Conservation (phyloP, 139 green algal species). For the Deuterostichococcus epilithicus region DNA sequence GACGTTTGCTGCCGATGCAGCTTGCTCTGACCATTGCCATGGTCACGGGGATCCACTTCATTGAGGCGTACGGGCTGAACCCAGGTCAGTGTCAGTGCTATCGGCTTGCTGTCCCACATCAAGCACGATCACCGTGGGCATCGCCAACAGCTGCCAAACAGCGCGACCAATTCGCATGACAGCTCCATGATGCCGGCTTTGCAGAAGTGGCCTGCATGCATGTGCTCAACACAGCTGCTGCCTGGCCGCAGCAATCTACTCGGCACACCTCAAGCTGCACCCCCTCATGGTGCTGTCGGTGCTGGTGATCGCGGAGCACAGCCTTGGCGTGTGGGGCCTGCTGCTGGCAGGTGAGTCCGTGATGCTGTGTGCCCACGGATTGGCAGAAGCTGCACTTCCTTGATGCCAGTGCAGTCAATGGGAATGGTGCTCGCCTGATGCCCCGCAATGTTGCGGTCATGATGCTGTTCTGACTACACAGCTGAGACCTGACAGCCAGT, state of each 20-base stretch:
- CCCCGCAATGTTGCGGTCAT: no score
- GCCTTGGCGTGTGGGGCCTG: constrained; percentile 88
- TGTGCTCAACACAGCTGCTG: no score
- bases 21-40: constrained; percentile 83
- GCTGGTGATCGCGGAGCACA: constrained; percentile 75
- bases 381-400: neutral
- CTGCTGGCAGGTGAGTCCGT: constrained; percentile 74
- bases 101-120: neutral
- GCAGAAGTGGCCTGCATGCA: no score
- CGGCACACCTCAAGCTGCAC: constrained; percentile 89
- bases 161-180: neutral
- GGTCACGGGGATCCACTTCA: constrained; percentile 79
- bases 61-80: constrained; percentile 80
- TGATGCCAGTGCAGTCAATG: no score
- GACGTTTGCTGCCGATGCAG: constrained; percentile 13
- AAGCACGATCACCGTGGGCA: no score
- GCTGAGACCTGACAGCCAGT: neutral
- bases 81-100: constrained; percentile 14
- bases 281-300: constrained; percentile 79
- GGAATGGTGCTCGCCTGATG: no score
- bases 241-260: constrained; percentile 71
- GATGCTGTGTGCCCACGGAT: neutral
- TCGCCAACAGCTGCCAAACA: neutral
- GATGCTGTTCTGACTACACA: neutral
- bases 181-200: no score